Percentiles rank a stretch among this genome's conserved stretches.
These are phyloP conservation scores for Terana coerulea DNA, from an alignment of 768 basidiomycete genomes.

Conservation along the genomic window DNA sequence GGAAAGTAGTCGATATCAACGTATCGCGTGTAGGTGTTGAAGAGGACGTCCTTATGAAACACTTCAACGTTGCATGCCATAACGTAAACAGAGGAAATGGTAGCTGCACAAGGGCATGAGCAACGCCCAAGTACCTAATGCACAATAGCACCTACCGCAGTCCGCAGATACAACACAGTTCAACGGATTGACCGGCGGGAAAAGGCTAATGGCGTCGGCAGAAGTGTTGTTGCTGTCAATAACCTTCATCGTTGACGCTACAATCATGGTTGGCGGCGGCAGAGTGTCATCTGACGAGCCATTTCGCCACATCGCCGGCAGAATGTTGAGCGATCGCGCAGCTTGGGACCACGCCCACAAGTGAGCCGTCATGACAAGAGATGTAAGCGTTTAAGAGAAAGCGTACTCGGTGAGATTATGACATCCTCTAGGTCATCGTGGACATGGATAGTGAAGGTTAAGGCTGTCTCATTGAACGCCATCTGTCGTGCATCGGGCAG, in stretches of 20 bases:
- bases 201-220: not conserved
- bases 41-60: too few species aligned
- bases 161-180: not conserved
- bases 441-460: not conserved
- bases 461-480: not conserved
- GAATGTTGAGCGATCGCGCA: not conserved
- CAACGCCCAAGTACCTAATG: too few species aligned
- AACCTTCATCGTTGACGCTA: not conserved
- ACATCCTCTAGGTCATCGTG: not conserved
- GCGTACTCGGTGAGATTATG: not conserved
- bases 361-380: not conserved
- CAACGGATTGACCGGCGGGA: not conserved
- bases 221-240: not conserved
- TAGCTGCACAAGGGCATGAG: not conserved
- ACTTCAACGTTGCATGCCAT: not conserved
- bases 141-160: not conserved
- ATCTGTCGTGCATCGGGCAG: not conserved
- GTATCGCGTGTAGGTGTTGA: too few species aligned
- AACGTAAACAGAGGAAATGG: not conserved
- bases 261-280: not conserved
- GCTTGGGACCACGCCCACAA: not conserved
- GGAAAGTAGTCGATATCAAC: too few species aligned
- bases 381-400: not conserved
- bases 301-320: not conserved
- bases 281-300: not conserved